Percentiles rank a stretch among this genome's conserved stretches.
Conservation (phyloP, 2,329 filamentous ascomycete species). For the Trichoderma arundinaceum region DNA sequence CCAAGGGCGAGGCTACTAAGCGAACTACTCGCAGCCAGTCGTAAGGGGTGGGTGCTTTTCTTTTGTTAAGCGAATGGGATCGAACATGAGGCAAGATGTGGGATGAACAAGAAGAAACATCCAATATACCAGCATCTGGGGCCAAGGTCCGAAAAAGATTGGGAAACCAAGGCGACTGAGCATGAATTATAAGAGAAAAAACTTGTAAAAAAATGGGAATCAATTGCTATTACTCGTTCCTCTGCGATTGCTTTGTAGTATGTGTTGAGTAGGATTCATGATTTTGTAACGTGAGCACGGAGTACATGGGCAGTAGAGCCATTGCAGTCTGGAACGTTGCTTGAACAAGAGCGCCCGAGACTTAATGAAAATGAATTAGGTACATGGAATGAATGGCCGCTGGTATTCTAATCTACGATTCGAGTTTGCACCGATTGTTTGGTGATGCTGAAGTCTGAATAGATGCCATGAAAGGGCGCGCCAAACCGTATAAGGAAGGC, state of each 20-base stretch:
- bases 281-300: neutral
- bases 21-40: slow-evolving; percentile 63
- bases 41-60: slow-evolving; percentile 41
- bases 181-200: slow-evolving; percentile 4
- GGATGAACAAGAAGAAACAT: slow-evolving; percentile 21
- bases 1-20: slow-evolving; percentile 74
- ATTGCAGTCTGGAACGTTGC: neutral
- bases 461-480: too few species aligned
- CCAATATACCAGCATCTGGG: slow-evolving; percentile 26
- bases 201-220: slow-evolving; percentile 28
- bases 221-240: slow-evolving; percentile 23
- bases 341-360: neutral
- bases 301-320: neutral
- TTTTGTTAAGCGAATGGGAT: slow-evolving; percentile 15
- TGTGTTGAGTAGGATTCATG: neutral
- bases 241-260: neutral
- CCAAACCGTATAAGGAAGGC: slow-evolving; percentile 22
- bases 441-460: neutral
- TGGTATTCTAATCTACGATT: neutral
- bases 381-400: neutral
- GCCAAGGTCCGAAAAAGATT: slow-evolving; percentile 4
- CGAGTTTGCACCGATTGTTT: neutral
- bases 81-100: slow-evolving; percentile 10
- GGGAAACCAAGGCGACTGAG: slow-evolving; percentile 13
- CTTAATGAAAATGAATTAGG: neutral